A percentile compares a stretch with the other conserved stretches of the same genome.
Evolutionary conservation across 306 rosid species (phyloP).

Genomic region (Morella rubra): DNA sequence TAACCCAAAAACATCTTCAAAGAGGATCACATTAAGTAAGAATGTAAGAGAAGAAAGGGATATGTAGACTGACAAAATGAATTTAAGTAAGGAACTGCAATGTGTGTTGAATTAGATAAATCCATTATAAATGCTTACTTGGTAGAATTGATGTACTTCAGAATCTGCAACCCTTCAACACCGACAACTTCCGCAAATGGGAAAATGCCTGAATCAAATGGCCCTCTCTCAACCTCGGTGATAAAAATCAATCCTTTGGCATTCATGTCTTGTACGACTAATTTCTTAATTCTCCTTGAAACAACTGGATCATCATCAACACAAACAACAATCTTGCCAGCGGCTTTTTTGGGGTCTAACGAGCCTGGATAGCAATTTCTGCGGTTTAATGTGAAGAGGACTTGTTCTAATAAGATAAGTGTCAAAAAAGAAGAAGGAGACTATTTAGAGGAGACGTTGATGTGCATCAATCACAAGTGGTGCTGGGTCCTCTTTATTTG

Average conservation of each 20-base stretch:
- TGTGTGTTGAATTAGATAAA: not conserved
- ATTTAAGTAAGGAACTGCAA: not conserved
- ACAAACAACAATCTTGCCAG: slow-evolving; percentile 77
- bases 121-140: slow-evolving; percentile 48
- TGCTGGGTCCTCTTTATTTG: not conserved
- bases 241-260: slow-evolving; percentile 76
- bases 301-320: slow-evolving; percentile 43
- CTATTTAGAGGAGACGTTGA: not conserved
- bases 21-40: not conserved
- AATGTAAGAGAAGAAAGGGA: not conserved
- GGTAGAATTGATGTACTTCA: slow-evolving; percentile 69
- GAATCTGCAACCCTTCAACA: slow-evolving; percentile 67
- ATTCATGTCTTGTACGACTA: slow-evolving; percentile 75
- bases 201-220: slow-evolving; percentile 72
- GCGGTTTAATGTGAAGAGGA: slow-evolving; percentile 30
- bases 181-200: slow-evolving; percentile 64
- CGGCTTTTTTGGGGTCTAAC: slow-evolving; percentile 59
- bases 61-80: not conserved
- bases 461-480: not conserved
- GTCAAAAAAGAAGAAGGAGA: not conserved
- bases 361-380: slow-evolving; percentile 93
- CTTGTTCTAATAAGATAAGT: not conserved
- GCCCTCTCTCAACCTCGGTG: slow-evolving; percentile 44
- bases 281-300: slow-evolving; percentile 66
- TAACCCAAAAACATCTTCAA: not conserved